Evolutionary conservation across 805 yeast species (phyloP), one percentile per base, ranked within the genome.

Genomic region (Priceomyces melissophilus): DNA sequence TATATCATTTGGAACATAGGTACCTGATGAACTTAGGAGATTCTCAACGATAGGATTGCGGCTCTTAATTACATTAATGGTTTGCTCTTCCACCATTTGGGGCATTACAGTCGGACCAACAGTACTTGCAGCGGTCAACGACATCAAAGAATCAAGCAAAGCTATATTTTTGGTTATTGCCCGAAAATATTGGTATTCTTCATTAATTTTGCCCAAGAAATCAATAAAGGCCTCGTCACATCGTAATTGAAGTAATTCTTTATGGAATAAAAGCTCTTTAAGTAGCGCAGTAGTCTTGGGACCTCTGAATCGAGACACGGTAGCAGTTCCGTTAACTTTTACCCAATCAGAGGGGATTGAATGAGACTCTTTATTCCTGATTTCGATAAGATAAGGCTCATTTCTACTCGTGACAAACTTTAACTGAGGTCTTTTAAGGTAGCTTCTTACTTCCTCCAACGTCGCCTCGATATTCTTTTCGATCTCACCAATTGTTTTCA

Each of bases 321-420:
- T 59, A 45, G 79, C 69, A 35, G 95, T 76, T 7, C 84, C 84
- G 50, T 78, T 84, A 20, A 86, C 76, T 49, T 87, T 84, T 10
- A 83, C 63, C 96, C 96, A 91, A 38, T 78, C 79, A 2, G 65
- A 50, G 0, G 98, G 98, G 2, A 90, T 60, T 1, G 64, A 60
- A 32, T 75, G 76, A 2, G 75, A 67, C 10, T 75, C 61, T 1
- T 67, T 68, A 46, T 81, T 81, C 33, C 87, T 66, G 0, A 91
- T 81, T 52, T 90, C 96, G 15, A 93, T 73, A 36, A 90, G 64
- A 53, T 82, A 85, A 2, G 87, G 83, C 14, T 83, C 85, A 39
- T 79, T 82, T 38, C 76, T 71, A 40, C 76, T 79, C 10, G 81
- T 73, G 20, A 70, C 66, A 51, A 69, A 88, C 14, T 72, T 65